These are phyloP conservation scores for Emergomyces pasteurianus DNA, from an alignment of 2,329 filamentous ascomycete species.

Conservation along the genomic window DNA sequence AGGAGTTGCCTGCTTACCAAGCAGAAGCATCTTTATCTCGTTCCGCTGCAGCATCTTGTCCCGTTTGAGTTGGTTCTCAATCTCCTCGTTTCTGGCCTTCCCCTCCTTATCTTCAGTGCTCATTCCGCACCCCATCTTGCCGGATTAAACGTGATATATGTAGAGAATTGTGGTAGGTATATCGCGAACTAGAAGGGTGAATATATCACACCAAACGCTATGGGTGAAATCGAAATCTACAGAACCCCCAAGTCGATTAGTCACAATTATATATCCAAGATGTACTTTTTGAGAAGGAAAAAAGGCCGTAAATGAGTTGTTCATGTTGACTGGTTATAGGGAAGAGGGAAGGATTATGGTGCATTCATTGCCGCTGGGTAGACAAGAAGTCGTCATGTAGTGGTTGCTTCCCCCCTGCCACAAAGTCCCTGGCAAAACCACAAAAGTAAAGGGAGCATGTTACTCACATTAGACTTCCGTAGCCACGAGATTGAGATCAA, in stretches of 20 bases:
- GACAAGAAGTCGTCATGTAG: background rate
- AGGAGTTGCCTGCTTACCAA: conserved; percentile 54
- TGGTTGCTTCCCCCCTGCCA: background rate
- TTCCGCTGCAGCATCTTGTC: conserved; percentile 99
- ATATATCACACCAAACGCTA: background rate
- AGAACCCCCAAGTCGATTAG: background rate
- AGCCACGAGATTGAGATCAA: background rate
- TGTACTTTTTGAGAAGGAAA: no score
- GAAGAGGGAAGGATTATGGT: background rate
- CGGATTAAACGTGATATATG: conserved; percentile 19
- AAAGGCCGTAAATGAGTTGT: background rate
- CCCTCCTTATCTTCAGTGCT: conserved; percentile 99
- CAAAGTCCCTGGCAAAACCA: no score
- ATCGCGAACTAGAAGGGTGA: background rate
- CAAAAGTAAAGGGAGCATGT: background rate
- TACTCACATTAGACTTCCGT: background rate
- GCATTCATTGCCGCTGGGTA: background rate
- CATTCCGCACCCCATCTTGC: conserved; percentile 98
- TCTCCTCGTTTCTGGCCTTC: conserved; percentile 99
- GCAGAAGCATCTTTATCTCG: conserved; percentile 98
- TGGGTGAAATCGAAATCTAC: background rate
- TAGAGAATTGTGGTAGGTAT: background rate
- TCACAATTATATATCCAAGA: background rate
- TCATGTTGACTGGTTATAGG: background rate
- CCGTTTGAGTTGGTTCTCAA: conserved; percentile 97